A percentile compares a stretch with the other conserved stretches of the same genome.
phyloP scores from a whole-genome alignment of 257 asterid species.

The Nicotiana paniculata region DNA sequence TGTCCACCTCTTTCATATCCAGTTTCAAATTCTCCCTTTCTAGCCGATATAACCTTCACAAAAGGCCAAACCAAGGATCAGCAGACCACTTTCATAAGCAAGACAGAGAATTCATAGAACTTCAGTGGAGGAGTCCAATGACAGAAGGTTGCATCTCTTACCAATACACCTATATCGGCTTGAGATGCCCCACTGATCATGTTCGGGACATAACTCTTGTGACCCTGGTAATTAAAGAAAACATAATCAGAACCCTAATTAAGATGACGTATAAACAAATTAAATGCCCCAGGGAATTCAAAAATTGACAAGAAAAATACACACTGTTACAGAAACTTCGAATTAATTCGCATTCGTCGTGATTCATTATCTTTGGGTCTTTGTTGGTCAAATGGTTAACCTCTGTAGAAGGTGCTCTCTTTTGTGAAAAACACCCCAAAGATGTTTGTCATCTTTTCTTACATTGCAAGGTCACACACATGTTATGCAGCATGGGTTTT shows the following conservation, averaged over 20 bases:
- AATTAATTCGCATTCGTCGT: not conserved
- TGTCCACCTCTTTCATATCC: constrained; percentile 99
- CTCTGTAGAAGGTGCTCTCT: no score
- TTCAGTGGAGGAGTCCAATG: not conserved
- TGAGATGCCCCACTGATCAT: constrained; percentile 99
- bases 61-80: not conserved
- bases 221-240: constrained; percentile 50
- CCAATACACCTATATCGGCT: constrained; percentile 94
- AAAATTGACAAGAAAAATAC: not conserved
- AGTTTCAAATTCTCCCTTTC: constrained; percentile 95
- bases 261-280: not conserved
- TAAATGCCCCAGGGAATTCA: not conserved
- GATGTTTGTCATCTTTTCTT: no score
- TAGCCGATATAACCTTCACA: constrained; percentile 81
- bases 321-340: not conserved
- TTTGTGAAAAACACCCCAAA: no score
- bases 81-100: not conserved
- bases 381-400: not conserved
- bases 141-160: constrained; percentile 21
- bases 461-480: no score
- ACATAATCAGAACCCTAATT: not conserved
- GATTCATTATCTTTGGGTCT: not conserved
- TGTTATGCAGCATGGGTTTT: no score
- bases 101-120: not conserved
- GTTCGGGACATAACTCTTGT: constrained; percentile 93